Evolutionary conservation across 805 yeast species (phyloP), one percentile per base, ranked within the genome.

Genomic region (Blastobotrys parvus): DNA sequence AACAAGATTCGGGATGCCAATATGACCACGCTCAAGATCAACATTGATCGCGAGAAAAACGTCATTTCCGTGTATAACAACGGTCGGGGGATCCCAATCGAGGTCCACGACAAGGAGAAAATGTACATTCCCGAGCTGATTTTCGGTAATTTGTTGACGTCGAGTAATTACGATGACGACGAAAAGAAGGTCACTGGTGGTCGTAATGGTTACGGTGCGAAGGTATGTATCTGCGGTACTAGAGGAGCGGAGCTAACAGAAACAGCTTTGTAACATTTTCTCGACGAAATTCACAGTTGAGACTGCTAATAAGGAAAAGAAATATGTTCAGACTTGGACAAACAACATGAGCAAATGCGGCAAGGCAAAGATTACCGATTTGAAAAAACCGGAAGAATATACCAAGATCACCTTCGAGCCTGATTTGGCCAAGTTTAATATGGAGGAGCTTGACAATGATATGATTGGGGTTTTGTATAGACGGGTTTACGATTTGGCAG

Each of bases 121-220:
- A 87, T 92, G 48, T 92, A 85, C 59, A 89, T 92, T 50, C 98
- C 98, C 1, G 96, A 92, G 65, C 74, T 92, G 65, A 92, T 92
- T 55, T 92, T 92, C 64, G 98, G 98, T 43, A 87, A 92, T 58
- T 72, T 92, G 47, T 74, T 92, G 51, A 92, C 98, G 0, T 89
- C 97, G 1, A 85, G 95, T 21, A 92, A 92, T 65, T 92, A 92
- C 62, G 95, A 92, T 61, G 98, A 92, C 61, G 77, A 90, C 50
- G 85, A 92, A 58, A 85, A 86, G 64, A 92, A 92, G 63, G 97
- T 92, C 27, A 86, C 95, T 2, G 98, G 98, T 69, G 98, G 98
- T 63, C 79, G 98, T 70, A 92, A 92, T 61, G 98, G 98, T 50
- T 92, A 80, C 60, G 98, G 98, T 64, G 98, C 98, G 39, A 92